Evolutionary conservation across 2,329 filamentous ascomycete genomes (phyloP), one percentile per base, ranked within the genome.

Genomic region (Dryadomyces quercus-mongolicae): DNA sequence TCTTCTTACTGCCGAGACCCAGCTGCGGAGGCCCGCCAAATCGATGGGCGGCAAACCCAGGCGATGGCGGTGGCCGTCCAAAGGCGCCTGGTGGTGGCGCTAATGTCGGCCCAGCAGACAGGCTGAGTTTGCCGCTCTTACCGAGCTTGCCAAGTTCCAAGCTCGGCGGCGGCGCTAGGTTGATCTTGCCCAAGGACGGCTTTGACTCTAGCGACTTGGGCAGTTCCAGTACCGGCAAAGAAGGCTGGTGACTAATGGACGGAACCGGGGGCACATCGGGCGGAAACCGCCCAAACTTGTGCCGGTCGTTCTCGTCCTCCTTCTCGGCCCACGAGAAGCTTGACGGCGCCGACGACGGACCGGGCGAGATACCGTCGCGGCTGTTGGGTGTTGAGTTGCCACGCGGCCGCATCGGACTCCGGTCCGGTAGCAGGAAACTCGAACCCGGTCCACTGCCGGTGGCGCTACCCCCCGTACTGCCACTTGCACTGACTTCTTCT

Each of bases 321-420:
- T 71, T 69, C 55, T 76, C 72, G 9, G 72, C 70, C 80, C 81
- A 85, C 1, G 77, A 76, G 54, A 81, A 78, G 52, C 71, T 81
- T 9, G 81, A 80, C 1, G 84, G 84, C 2, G 84, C 83, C 2
- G 83, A 86, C 0, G 82, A 84, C 12, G 84, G 82, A 0, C 82
- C 82, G 0, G 81, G 77, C 1, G 78, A 78, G 20, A 82, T 72
- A 3, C 72, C 65, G 42, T 76, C 74, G 9, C 69, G 62, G 34
- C 62, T 59, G 45, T 68, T 71, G 0, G 79, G 73, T 3, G 75
- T 78, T 2, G 78, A 81, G 59, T 76, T 77, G 1, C 74, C 76
- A 49, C 78, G 70, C 4, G 69, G 68, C 54, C 77, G 73, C 21
- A 67, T 70, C 1, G 71, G 71, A 53, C 70, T 74, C 25, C 69